Evolutionary conservation across 2,329 filamentous ascomycete species (phyloP), one percentile per base, ranked within the genome.

Genomic region (Fusarium cyanostomum): DNA sequence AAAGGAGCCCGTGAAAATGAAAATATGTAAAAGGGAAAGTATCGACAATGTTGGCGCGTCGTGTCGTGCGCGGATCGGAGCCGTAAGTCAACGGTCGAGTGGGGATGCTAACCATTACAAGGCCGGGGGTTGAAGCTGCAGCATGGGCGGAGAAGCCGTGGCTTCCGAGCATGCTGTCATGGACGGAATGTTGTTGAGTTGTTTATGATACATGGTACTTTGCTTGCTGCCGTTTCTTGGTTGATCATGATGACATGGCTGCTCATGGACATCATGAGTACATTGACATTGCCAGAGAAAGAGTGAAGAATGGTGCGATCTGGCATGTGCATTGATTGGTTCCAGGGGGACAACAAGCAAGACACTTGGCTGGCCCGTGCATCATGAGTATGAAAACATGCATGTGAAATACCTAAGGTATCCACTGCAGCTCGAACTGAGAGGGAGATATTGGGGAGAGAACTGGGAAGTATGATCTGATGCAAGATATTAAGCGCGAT

Each of bases 21-120:
- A 28, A 37, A 21, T 10, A 16, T 39, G 33, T 52, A 21, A 37
- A 62, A 53, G 12, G 67, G 64, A 41, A 70, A 52, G 59, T 54
- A 69, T 69, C 64, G 56, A 53, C 67, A 51, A 27, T 44, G 45
- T 56, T 59, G 58, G 41, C 53, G 49, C 48, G 50, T 59, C 46
- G 31, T 44, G 50, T 59, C 46, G 31, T 44, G 50, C n/a, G 35
- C 45, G 38, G 53, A 59, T 49, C 55, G 52, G 52, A 43, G 55
- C 31, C 24, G 39, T 41, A 39, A 24, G 48, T 34, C 38, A 39
- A 48, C 31, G 43, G 33, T 21, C 31, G 30, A 34, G 49, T 63
- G 52, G 60, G 52, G 50, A 58, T 37, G 27, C 28, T 34, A 35
- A 52, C 54, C 12, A 39, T 28, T 24, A 11, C 5, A 44, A 35